Evolutionary conservation across 345 rosid genomes (phyloP).

Genomic region (Eucalyptus coolabah): DNA sequence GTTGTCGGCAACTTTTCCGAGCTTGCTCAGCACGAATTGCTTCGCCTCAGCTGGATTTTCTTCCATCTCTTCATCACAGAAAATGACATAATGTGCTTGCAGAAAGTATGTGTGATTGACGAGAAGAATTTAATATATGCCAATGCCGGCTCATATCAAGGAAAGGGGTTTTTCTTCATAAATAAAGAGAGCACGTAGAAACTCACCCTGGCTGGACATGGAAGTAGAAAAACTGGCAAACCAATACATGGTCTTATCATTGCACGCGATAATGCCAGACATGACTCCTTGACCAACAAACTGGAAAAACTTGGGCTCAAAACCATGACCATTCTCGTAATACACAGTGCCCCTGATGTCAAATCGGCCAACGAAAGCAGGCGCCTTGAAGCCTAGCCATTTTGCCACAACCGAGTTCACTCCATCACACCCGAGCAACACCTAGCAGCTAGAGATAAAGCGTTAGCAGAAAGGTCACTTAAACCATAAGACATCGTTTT

Average conservation of each 20-base stretch:
- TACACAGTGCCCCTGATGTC: constrained; percentile 33
- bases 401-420: constrained; percentile 58
- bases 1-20: constrained; percentile 12
- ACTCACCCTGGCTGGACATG: constrained; percentile 12
- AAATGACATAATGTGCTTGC: neutral
- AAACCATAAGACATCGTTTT: neutral
- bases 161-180: neutral
- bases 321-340: constrained; percentile 22
- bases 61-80: constrained; percentile 1
- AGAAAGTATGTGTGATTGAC: neutral
- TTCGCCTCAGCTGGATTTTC: constrained; percentile 20
- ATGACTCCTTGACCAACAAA: constrained; percentile 35
- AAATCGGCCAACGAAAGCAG: constrained; percentile 14
- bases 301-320: constrained; percentile 15
- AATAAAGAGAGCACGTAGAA: neutral
- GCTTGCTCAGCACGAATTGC: constrained; percentile 27
- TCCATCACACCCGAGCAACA: constrained; percentile 67
- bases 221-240: neutral
- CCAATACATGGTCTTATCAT: constrained; percentile 11
- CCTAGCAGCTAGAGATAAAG: constrained; percentile 7
- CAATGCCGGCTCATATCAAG: neutral
- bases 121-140: neutral
- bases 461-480: neutral
- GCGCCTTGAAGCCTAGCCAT: constrained; percentile 51
- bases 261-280: constrained; percentile 35